These are phyloP conservation scores for Chaetomium sp. DNA, from an alignment of 2,329 filamentous ascomycete species.

Conservation along the genomic window DNA sequence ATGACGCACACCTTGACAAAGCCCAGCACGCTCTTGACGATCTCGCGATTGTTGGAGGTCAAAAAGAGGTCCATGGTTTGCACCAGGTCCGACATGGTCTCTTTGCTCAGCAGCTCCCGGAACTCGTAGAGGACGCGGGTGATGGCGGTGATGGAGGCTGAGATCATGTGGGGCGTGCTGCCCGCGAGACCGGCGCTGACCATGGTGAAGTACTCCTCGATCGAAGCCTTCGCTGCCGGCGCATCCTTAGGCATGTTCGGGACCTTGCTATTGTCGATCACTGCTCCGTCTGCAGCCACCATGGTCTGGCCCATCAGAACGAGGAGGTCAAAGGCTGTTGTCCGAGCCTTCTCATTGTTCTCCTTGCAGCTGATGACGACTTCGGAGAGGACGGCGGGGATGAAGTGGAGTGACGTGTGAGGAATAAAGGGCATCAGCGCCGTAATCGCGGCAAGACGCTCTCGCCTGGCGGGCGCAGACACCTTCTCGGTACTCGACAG, in stretches of 20 bases:
- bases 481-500: slow-evolving; percentile 80
- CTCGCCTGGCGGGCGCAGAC: slow-evolving; percentile 80
- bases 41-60: slow-evolving; percentile 94
- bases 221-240: slow-evolving; percentile 72
- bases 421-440: slow-evolving; percentile 81
- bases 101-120: slow-evolving; percentile 66
- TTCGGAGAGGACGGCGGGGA: slow-evolving; percentile 87
- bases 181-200: slow-evolving; percentile 93
- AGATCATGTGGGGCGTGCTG: slow-evolving; percentile 94
- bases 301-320: slow-evolving; percentile 87
- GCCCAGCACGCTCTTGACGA: slow-evolving; percentile 89
- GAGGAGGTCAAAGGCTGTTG: slow-evolving; percentile 85
- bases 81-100: slow-evolving; percentile 79
- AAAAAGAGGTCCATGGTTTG: slow-evolving; percentile 96
- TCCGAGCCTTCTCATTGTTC: slow-evolving; percentile 91
- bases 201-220: slow-evolving; percentile 99
- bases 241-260: slow-evolving; percentile 83
- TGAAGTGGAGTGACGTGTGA: slow-evolving; percentile 81
- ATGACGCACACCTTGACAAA: slow-evolving; percentile 97
- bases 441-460: slow-evolving; percentile 80
- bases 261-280: slow-evolving; percentile 83
- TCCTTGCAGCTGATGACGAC: slow-evolving; percentile 97
- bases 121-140: slow-evolving; percentile 95
- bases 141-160: slow-evolving; percentile 91
- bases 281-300: slow-evolving; percentile 63